These are phyloP conservation scores for Claviceps maximensis DNA, from an alignment of 2,329 filamentous ascomycete genomes.

Conservation along the genomic window DNA sequence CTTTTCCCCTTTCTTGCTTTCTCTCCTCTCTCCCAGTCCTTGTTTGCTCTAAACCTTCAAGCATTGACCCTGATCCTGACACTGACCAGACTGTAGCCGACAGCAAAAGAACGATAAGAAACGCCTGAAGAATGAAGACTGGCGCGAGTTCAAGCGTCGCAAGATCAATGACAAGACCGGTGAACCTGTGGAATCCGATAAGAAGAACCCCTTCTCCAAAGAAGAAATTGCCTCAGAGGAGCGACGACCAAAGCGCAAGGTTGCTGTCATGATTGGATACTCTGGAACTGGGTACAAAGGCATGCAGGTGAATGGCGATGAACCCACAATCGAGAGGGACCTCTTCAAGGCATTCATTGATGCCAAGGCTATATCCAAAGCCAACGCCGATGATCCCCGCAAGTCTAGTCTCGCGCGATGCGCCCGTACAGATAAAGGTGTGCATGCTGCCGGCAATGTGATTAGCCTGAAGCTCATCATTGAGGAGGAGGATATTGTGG, in stretches of 20 bases:
- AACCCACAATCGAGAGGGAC: conserved; percentile 94
- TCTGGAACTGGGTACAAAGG: conserved; percentile 94
- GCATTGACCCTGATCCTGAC: conserved; percentile 4
- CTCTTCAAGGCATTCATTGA: conserved; percentile 84
- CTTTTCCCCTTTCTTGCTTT: not conserved
- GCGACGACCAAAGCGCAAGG: conserved; percentile 86
- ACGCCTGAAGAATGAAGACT: conserved; percentile 26
- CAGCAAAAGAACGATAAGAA: conserved; percentile 21
- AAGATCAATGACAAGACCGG: conserved; percentile 24
- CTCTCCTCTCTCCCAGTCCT: no score
- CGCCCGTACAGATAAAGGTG: conserved; percentile 92
- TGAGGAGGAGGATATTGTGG: conserved; percentile 74
- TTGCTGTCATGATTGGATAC: conserved; percentile 90
- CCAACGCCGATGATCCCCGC: conserved; percentile 91
- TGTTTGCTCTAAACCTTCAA: not conserved
- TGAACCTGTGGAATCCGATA: conserved; percentile 17
- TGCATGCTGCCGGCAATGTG: conserved; percentile 90
- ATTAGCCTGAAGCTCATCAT: conserved; percentile 93
- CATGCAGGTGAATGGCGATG: conserved; percentile 74
- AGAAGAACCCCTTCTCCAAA: conserved; percentile 41
- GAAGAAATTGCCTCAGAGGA: conserved; percentile 83
- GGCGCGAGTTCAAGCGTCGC: conserved; percentile 28
- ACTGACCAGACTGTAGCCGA: conserved; percentile 24
- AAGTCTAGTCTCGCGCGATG: conserved; percentile 92
- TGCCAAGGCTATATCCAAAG: conserved; percentile 88